Percentiles rank a stretch among this genome's conserved stretches.
Conservation (phyloP, 1,284 basidiomycete species). For the Rhodotorula glutinis region DNA sequence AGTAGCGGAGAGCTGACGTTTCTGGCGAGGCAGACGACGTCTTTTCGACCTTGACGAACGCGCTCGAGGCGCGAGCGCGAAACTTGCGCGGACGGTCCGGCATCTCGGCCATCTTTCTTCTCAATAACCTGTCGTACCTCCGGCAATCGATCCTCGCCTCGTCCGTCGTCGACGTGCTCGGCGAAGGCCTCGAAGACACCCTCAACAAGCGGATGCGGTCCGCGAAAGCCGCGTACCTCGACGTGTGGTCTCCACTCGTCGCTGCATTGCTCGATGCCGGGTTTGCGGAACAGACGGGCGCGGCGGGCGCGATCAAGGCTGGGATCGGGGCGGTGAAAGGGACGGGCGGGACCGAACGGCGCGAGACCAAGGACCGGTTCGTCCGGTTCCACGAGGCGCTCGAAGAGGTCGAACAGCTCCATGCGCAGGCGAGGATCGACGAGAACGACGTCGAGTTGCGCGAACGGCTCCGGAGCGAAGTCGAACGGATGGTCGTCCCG, state of each 20-base stretch:
- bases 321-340: constrained; percentile 40
- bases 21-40: constrained; percentile 35
- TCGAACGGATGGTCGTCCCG: constrained; percentile 45
- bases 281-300: constrained; percentile 38
- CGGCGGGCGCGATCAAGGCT: constrained; percentile 41
- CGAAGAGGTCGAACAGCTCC: constrained; percentile 44
- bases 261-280: constrained; percentile 46
- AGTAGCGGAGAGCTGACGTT: constrained; percentile 1
- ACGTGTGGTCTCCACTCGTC: constrained; percentile 45
- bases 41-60: constrained; percentile 34
- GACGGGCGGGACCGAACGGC: constrained; percentile 37
- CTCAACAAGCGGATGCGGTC: constrained; percentile 44
- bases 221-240: constrained; percentile 44
- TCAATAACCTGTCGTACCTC: constrained; percentile 46
- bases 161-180: constrained; percentile 40
- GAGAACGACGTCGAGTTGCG: constrained; percentile 42
- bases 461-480: constrained; percentile 44
- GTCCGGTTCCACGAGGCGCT: constrained; percentile 45
- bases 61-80: constrained; percentile 39
- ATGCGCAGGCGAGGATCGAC: constrained; percentile 40
- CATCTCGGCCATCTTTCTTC: constrained; percentile 43
- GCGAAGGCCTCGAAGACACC: constrained; percentile 42
- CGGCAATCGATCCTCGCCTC: constrained; percentile 42
- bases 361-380: constrained; percentile 46
- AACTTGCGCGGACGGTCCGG: constrained; percentile 31